Conservation (phyloP, 2,329 filamentous ascomycete genomes). For the Fusarium marasasianum region DNA sequence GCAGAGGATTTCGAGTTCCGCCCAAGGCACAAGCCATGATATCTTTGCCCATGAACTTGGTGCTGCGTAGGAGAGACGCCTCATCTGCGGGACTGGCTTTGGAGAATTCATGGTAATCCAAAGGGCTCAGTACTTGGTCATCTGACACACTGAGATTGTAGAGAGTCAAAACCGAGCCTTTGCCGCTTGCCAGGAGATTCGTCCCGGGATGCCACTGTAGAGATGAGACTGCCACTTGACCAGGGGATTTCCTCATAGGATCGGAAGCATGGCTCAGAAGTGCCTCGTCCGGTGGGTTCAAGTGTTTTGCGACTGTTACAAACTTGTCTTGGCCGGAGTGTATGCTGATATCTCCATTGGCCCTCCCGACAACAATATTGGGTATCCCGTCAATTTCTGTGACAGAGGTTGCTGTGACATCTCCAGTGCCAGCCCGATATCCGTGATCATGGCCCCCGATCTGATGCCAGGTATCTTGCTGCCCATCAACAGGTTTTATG, state of each 20-base stretch:
- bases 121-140: constrained; percentile 23
- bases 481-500: constrained; percentile 45
- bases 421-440: constrained; percentile 57
- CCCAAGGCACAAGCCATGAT: constrained; percentile 58
- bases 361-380: constrained; percentile 57
- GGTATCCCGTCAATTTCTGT: constrained; percentile 48
- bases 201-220: constrained; percentile 46
- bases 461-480: constrained; percentile 48
- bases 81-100: constrained; percentile 27
- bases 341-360: constrained; percentile 60
- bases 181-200: constrained; percentile 45
- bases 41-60: constrained; percentile 58
- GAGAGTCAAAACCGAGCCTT: constrained; percentile 44
- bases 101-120: constrained; percentile 43
- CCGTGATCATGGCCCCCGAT: constrained; percentile 52
- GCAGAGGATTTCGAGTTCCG: constrained; percentile 54
- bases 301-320: constrained; percentile 39
- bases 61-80: constrained; percentile 42
- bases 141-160: constrained; percentile 38
- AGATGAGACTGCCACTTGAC: constrained; percentile 46
- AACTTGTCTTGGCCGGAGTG: constrained; percentile 51
- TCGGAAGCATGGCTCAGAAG: constrained; percentile 12
- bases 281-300: constrained; percentile 20
- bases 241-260: constrained; percentile 41
- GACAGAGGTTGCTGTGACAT: constrained; percentile 59